Evolutionary conservation across 345 rosid species (phyloP), one percentile per base, ranked within the genome.

Genomic region (Moricandia arvensis): DNA sequence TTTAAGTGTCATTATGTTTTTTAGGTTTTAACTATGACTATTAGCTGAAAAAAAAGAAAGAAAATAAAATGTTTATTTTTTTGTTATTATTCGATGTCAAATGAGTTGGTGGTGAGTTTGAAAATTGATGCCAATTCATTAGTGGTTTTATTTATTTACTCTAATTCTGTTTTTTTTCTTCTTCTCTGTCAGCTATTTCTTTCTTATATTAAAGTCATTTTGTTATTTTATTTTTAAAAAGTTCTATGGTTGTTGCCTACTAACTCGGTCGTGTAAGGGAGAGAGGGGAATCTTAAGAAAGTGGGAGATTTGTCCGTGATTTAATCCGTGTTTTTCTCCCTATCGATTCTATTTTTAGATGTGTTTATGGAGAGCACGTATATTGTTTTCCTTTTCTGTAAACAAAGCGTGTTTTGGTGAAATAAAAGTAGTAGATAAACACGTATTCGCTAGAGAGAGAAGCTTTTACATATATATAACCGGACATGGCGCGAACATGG

Each of bases 321-420:
- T 62, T 5, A 68, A 47, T 73, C 74, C 78, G 53, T 73, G 66
- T 78, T 78, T 61, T 61, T 73, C 12, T n/a, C n/a, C n/a, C n/a
- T n/a, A n/a, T n/a, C n/a, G 16, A 45, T 72, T 77, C 76, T 12
- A 33, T 64, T 16, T 71, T 47, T 47, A 66, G 72, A 34, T 66
- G n/a, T 26, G 59, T 67, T 68, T 63, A 62, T 79, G 82, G 79
- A 54, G 70, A 8, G 79, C 82, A 79, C 82, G 82, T 79, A 63
- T 61, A 13, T 16, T 45, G 1, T 55, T 54, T 60, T 30, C 31
- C 30, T 51, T 67, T 27, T 3, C 8, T 49, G 76, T 59, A 47
- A n/a, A 34, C 37, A 77, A 75, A 45, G 21, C 71, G 75, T 76
- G 71, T 70, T 57, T 18, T 51, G 49, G 33, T 57, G 66, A 33